Percentiles rank a stretch among this genome's conserved stretches.
These are phyloP conservation scores for Spathaspora passalidarum DNA, from an alignment of 805 yeast species.

Conservation along the genomic window DNA sequence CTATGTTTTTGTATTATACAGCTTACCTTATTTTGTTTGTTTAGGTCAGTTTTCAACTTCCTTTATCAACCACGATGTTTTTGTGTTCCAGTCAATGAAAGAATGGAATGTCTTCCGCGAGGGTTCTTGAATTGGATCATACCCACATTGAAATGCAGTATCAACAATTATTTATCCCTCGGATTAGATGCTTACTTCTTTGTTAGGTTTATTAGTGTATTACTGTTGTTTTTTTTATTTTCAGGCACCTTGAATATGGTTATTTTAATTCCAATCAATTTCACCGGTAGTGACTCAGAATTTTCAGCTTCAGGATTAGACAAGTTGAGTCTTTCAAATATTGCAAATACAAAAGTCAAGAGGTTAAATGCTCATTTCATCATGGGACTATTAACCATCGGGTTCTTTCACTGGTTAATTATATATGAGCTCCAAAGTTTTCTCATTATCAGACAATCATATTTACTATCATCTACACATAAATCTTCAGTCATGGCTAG, in stretches of 20 bases:
- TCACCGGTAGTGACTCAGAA: conserved; percentile 31
- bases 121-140: conserved; percentile 58
- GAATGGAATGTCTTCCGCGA: conserved; percentile 34
- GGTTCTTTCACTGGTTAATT: conserved; percentile 55
- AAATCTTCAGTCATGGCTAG: conserved; percentile 22
- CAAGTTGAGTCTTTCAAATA: conserved; percentile 65
- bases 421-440: conserved; percentile 53
- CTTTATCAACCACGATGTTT: conserved; percentile 57
- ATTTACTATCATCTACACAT: conserved; percentile 28
- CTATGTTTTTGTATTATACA: conserved; percentile 53
- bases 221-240: conserved; percentile 49
- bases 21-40: conserved; percentile 36
- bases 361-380: conserved; percentile 62
- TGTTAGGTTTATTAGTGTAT: conserved; percentile 54
- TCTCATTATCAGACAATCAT: conserved; percentile 46
- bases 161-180: conserved; percentile 43
- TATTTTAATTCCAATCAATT: conserved; percentile 63
- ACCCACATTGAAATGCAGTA: conserved; percentile 38
- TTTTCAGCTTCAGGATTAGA: conserved; percentile 54
- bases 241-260: conserved; percentile 56
- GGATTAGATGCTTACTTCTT: conserved; percentile 80
- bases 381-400: conserved; percentile 52
- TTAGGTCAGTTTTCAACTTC: conserved; percentile 28
- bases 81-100: conserved; percentile 38
- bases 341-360: conserved; percentile 49